A percentile compares a stretch with the other conserved stretches of the same genome.
phyloP scores from a whole-genome alignment of 1,284 basidiomycete species.

The Mycosarcoma mackinlayi region DNA sequence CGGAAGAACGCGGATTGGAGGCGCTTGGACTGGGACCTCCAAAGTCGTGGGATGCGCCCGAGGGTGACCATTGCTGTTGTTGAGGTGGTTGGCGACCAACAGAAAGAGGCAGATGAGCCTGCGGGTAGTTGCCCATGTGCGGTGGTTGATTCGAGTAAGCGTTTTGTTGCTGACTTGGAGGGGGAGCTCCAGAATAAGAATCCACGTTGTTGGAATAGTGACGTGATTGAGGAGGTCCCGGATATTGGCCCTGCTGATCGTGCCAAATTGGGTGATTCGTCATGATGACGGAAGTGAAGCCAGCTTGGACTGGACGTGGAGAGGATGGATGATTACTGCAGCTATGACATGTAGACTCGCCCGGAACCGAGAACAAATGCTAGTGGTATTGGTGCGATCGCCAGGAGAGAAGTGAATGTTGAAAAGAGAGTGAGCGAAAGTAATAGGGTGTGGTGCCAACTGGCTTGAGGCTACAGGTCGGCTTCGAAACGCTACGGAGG shows the following conservation, averaged over 20 bases:
- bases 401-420: too few relatives aligned
- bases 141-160: conserved; percentile 12
- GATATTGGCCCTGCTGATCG: conserved; percentile 32
- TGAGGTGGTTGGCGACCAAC: conserved; percentile 23
- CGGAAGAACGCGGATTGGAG: conserved; percentile 24
- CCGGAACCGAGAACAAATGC: neutral
- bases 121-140: conserved; percentile 17
- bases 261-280: conserved; percentile 42
- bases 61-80: conserved; percentile 25
- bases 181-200: conserved; percentile 24
- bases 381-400: too few relatives aligned
- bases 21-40: conserved; percentile 30
- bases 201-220: conserved; percentile 43
- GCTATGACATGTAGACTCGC: conserved; percentile 8
- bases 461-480: too few relatives aligned
- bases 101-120: conserved; percentile 31
- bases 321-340: neutral
- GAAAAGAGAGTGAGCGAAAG: too few relatives aligned
- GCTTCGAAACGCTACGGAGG: too few relatives aligned
- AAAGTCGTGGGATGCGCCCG: conserved; percentile 22
- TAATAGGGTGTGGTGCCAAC: too few relatives aligned
- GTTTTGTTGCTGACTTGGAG: conserved; percentile 13
- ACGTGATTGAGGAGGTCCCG: conserved; percentile 19
- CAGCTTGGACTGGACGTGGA: conserved; percentile 5
- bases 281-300: conserved; percentile 14